Base-by-base conservation (phyloP, 2,329 filamentous ascomycete genomes). In the Pseudogymnoascus sp. region DNA sequence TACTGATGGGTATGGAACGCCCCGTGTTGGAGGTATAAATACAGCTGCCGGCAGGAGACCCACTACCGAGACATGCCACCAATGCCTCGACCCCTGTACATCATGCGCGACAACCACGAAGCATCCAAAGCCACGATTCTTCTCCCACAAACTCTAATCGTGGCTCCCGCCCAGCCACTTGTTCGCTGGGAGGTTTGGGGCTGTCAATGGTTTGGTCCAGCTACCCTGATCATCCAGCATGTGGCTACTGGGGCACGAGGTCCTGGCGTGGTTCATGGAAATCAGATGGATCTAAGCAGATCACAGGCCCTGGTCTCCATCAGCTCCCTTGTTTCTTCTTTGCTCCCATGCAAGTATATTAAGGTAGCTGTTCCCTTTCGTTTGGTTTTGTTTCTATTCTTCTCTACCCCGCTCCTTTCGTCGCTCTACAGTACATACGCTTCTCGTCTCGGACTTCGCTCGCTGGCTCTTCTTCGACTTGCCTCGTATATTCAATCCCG, bases 221-320 rank as follows among this genome's bases (percentile, higher is more conserved):
- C 28, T 33, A 35, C 49, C 49, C 28, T 55, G 49, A 35, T 33
- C 28, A 55, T 55, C 49, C 16, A 55, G 49, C 49, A 55, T 55
- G 49, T 55, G 28, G n/a, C 28, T 18, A 55, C 49, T 55, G 16
- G 16, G 49, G 16, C 49, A 33, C 11, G 49, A 28, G 28, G 49
- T 33, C 49, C 49, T 55, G 49, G 28, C 49, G 49, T 55, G 49
- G 49, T n/a, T 55, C 49, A 55, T 33, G 28, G 49, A 55, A 55
- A 55, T 21, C 49, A 55, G 49, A 55, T 55, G 28, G 49, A 55
- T 55, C 28, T 35, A 18, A 14, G 16, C 28, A 55, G 49, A 55
- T 55, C 49, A 55, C 49, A 55, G 49, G 49, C 49, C 49, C 49
- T 35, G 9, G 28, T 35, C 33, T 35, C 16, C n/a, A 55, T 55